Percentiles rank a stretch among this genome's conserved stretches.
phyloP scores from a whole-genome alignment of 2,329 filamentous ascomycete species.

The Aureobasidium pullulans region DNA sequence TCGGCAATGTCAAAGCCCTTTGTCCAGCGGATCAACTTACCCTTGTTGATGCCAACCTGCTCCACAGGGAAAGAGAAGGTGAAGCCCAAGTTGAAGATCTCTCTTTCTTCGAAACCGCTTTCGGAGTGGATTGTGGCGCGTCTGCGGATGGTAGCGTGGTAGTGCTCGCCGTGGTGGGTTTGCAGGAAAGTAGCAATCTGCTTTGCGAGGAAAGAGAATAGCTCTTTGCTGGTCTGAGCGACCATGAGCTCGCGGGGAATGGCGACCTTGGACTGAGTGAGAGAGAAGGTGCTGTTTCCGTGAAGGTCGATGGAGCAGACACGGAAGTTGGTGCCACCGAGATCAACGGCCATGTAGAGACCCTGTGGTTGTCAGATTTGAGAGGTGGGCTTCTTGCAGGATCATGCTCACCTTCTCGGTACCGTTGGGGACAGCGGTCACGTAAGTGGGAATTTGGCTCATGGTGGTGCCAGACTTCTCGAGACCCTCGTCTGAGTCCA shows the following conservation, averaged over 20 bases:
- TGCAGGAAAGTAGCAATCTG: conserved; percentile 86
- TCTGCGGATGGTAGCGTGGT: conserved; percentile 55
- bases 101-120: conserved; percentile 58
- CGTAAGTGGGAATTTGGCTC: conserved; percentile 95
- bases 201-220: conserved; percentile 87
- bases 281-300: conserved; percentile 88
- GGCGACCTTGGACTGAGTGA: conserved; percentile 85
- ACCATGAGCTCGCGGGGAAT: conserved; percentile 89
- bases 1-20: conserved; percentile 98
- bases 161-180: conserved; percentile 81
- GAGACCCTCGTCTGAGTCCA: conserved; percentile 67
- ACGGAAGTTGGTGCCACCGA: conserved; percentile 97
- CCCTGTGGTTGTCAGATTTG: conserved; percentile 48
- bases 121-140: conserved; percentile 54
- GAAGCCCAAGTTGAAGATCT: conserved; percentile 92
- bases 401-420: conserved; percentile 72
- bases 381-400: neutral
- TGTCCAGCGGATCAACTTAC: conserved; percentile 90
- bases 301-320: conserved; percentile 93
- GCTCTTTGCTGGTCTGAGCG: conserved; percentile 73
- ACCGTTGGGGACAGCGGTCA: conserved; percentile 91
- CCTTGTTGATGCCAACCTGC: conserved; percentile 91
- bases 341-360: conserved; percentile 89
- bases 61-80: conserved; percentile 97
- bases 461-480: conserved; percentile 69